Conservation (phyloP, 495 filamentous ascomycete species). For the Penicillium psychrofluorescens region DNA sequence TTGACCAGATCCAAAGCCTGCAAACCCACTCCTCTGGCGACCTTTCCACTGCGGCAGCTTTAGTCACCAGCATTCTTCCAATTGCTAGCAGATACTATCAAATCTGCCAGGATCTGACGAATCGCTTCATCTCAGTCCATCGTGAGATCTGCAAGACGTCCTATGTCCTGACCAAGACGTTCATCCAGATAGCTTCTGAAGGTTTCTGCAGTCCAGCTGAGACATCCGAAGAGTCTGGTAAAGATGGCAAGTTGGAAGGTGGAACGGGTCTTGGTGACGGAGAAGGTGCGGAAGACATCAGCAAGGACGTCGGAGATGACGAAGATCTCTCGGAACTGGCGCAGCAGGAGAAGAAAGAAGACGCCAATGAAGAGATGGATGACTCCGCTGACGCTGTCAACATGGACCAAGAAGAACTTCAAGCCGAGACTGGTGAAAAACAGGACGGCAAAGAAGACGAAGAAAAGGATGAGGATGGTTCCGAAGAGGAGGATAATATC, state of each 20-base stretch:
- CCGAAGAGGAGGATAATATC: slow-evolving; percentile 59
- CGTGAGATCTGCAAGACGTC: slow-evolving; percentile 63
- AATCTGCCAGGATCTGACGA: slow-evolving; percentile 47
- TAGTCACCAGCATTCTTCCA: slow-evolving; percentile 62
- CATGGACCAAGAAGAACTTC: slow-evolving; percentile 83
- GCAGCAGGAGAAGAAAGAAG: slow-evolving; percentile 59
- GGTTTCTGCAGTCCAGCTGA: slow-evolving; percentile 90
- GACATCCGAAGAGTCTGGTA: slow-evolving; percentile 57
- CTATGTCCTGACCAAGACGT: slow-evolving; percentile 64
- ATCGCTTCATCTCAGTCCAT: slow-evolving; percentile 52
- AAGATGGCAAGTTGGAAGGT: slow-evolving; percentile 70
- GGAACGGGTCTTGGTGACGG: slow-evolving; percentile 98
- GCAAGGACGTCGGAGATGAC: slow-evolving; percentile 88
- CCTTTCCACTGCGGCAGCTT: slow-evolving; percentile 44
- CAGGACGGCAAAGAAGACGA: slow-evolving; percentile 60
- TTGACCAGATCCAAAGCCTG: slow-evolving; percentile 44
- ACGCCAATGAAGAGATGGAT: slow-evolving; percentile 59
- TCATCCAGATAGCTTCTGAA: slow-evolving; percentile 66
- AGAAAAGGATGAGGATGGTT: slow-evolving; percentile 39
- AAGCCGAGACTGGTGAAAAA: slow-evolving; percentile 31
- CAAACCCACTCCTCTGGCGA: slow-evolving; percentile 32
- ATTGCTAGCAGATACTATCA: slow-evolving; percentile 66
- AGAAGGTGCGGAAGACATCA: slow-evolving; percentile 92
- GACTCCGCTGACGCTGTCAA: slow-evolving; percentile 79
- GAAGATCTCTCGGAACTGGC: slow-evolving; percentile 91